Base-by-base conservation (phyloP, 148 eudicot genomes). In the Vaccinium vitisidaea region DNA sequence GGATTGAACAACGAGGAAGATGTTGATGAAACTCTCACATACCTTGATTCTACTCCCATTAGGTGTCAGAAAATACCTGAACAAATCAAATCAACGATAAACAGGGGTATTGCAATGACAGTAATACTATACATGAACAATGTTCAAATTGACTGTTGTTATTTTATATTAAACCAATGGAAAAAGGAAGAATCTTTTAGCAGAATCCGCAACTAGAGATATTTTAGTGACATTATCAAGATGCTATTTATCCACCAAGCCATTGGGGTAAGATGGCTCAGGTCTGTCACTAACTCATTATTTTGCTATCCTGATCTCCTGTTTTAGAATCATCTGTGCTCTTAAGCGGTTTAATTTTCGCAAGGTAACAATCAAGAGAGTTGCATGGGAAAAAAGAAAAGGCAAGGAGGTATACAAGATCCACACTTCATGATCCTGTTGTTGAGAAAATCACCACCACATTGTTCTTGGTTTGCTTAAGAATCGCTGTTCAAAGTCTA, bases 31-130 rank as follows among this genome's bases (percentile, higher is more conserved):
- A 94, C 74, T 93, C 94, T 86, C 95, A 87, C 88, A 94, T 85
- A 90, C 94, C 98, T 86, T 96, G 95, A 84, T 94, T 92, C 88
- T 93, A 93, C 87, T 94, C 95, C 74, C 98, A 95, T 80, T 93
- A 94, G 25, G 99, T 93, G 87, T 94, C 99, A 43, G 85, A 96
- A 93, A 84, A 93, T 93, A 70, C 98, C 98, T 94, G 91, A 74
- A 82, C 16, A 81, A n/a, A 71, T 53, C 43, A 43, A 76, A 77
- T 55, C 70, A 54, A 49, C 8, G 30, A 30, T 54, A 67, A 0
- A 43, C 8, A 65, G 63, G 73, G 15, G 59, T 85, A 30, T 70
- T 59, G 23, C n/a, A 55, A 55, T 43, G 13, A 69, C 39, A 85
- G 77, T 8, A 19, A 7, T n/a, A 61, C 18, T 43, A 39, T 19